Evolutionary conservation across 257 asterid genomes (phyloP), one percentile per base, ranked within the genome.

Genomic region (Paulownia fortunei): DNA sequence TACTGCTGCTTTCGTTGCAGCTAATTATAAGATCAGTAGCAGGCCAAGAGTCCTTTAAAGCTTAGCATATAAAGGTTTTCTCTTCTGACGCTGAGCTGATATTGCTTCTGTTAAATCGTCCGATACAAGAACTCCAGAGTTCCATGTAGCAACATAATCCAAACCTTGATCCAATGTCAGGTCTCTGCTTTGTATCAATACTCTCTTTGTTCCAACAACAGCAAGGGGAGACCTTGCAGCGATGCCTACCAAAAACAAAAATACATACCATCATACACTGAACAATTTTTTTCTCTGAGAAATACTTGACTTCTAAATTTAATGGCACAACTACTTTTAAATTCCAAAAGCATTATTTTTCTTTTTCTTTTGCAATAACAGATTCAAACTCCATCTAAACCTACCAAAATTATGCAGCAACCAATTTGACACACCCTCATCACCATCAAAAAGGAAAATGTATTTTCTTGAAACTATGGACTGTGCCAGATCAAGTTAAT

Each of bases 101-200:
- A 87, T 8, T 13, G 96, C 92, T 86, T 91, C 94, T 54, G 78
- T 86, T 27, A 91, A 62, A 80, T 94, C 99, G 72, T 84, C 81
- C 0, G 99, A 88, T 41, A 84, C 11, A 42, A 94, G 84, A 32
- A 76, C 80, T 10, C 88, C 96, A 27, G 98, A 84, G 78, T 94
- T 94, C 97, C 92, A 91, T 4, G 97, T 89, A 9, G 98, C 97
- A 19, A 94, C 92, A 76, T 94, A 92, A 72, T 94, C 98, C 65
- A 94, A 76, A n/a, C 89, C 97, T 85, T 92, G 97, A 24, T 91
- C 91, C 88, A 91, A 0, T 3, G 88, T 88, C 79, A 88, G 4
- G 58, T 90, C 97, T 80, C 96, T 87, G 80, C 92, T 79, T 65
- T 64, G 83, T 77, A 94, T 65, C 89, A 94, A 63, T 81, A 91